Conservation (phyloP, 2,329 filamentous ascomycete species). For the Colletotrichum sp. region DNA sequence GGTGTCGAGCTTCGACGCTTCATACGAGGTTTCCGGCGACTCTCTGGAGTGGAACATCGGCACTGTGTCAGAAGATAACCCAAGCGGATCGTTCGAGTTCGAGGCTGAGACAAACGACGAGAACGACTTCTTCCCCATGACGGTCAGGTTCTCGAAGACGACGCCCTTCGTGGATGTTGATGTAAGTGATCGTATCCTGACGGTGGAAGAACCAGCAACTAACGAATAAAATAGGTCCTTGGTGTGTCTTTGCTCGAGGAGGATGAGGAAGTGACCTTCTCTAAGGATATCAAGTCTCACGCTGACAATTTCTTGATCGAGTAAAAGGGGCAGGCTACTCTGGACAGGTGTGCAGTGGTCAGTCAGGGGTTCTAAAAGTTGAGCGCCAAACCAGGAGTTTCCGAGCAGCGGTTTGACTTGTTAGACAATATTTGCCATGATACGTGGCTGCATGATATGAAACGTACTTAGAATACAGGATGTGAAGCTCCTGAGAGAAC, state of each 20-base stretch:
- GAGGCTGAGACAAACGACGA: conserved; percentile 88
- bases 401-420: conserved; percentile 17
- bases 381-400: conserved; percentile 15
- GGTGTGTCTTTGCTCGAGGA: conserved; percentile 75
- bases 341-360: neutral
- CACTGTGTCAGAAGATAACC: conserved; percentile 80
- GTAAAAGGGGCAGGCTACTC: conserved; percentile 43
- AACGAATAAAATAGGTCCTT: conserved; percentile 52
- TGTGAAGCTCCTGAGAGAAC: neutral
- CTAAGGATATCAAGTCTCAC: conserved; percentile 79
- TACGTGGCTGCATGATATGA: conserved; percentile 16
- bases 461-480: conserved; percentile 15
- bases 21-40: conserved; percentile 92
- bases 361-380: conserved; percentile 1
- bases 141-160: conserved; percentile 84
- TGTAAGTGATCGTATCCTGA: conserved; percentile 61
- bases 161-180: conserved; percentile 91
- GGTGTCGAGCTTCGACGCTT: conserved; percentile 91
- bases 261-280: conserved; percentile 80
- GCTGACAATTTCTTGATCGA: conserved; percentile 81
- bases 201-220: neutral
- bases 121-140: conserved; percentile 98
- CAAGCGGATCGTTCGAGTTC: conserved; percentile 91
- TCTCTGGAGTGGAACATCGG: conserved; percentile 94
- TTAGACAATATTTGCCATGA: conserved; percentile 6